These are phyloP conservation scores for Termitomyces sp. DNA, from an alignment of 768 basidiomycete genomes.

Conservation along the genomic window DNA sequence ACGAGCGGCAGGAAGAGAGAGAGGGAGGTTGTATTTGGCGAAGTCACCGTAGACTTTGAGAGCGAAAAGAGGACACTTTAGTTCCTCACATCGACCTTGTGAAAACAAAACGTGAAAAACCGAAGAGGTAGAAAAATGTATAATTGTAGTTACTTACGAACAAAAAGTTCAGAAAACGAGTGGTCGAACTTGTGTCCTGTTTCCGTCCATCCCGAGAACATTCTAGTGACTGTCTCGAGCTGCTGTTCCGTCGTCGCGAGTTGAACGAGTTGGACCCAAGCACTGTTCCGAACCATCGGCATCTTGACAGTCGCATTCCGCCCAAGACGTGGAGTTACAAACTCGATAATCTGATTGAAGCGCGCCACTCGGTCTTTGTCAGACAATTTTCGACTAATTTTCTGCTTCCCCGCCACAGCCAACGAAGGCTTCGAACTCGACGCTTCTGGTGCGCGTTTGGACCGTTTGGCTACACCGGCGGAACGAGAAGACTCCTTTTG, in stretches of 20 bases:
- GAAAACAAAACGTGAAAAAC: not conserved
- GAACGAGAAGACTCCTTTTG: not conserved
- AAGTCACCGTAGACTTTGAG: constrained; percentile 58
- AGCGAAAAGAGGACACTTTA: constrained; percentile 50
- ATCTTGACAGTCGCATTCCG: not conserved
- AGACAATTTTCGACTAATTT: constrained; percentile 2
- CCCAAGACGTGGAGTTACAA: constrained; percentile 3
- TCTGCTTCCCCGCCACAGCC: not conserved
- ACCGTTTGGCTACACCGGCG: not conserved
- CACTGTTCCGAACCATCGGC: not conserved
- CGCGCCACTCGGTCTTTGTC: not conserved
- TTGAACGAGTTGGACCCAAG: constrained; percentile 20
- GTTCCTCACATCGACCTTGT: constrained; percentile 57
- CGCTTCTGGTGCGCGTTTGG: not conserved
- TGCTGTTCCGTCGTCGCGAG: constrained; percentile 46
- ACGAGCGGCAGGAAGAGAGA: constrained; percentile 43
- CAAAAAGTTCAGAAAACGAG: constrained; percentile 47
- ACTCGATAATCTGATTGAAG: not conserved
- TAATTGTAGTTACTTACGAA: constrained; percentile 46
- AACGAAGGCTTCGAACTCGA: not conserved
- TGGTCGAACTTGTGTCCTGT: constrained; percentile 32
- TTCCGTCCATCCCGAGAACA: constrained; percentile 48
- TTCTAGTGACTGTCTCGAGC: constrained; percentile 37
- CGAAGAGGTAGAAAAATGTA: not conserved
- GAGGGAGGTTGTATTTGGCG: constrained; percentile 52